A percentile compares a stretch with the other conserved stretches of the same genome.
phyloP scores from a whole-genome alignment of 129 eudicot genomes.

The Escallonia herrerae region DNA sequence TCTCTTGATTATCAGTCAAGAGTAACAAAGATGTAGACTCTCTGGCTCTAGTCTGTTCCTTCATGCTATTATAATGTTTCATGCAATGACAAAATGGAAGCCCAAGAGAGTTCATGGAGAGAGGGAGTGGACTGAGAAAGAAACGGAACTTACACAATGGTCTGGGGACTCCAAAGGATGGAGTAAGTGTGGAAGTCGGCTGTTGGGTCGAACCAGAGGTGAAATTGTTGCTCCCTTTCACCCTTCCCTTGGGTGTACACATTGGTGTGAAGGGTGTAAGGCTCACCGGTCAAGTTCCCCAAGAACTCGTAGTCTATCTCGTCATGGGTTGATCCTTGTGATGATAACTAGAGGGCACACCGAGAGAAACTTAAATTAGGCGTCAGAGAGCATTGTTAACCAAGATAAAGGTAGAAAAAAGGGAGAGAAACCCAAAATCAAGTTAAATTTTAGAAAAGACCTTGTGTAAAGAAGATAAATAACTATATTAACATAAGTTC shows the following conservation, averaged over 20 bases:
- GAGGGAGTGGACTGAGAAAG: too few relatives aligned
- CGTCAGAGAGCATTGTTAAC: background rate
- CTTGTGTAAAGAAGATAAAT: too few relatives aligned
- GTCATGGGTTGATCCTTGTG: background rate
- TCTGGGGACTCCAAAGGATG: constrained; percentile 2
- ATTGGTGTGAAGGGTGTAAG: background rate
- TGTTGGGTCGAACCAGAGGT: constrained; percentile 1
- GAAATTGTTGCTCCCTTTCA: background rate
- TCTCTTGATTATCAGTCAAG: too few relatives aligned
- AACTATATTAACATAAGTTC: too few relatives aligned
- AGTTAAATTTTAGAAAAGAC: too few relatives aligned
- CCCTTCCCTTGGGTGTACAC: constrained; percentile 1
- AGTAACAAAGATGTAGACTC: too few relatives aligned
- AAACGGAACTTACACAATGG: background rate
- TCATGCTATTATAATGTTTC: too few relatives aligned
- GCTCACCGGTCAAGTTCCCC: background rate
- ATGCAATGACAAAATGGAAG: too few relatives aligned
- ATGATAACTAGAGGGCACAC: background rate
- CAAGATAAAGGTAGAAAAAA: background rate
- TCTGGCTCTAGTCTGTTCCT: too few relatives aligned
- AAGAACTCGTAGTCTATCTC: background rate
- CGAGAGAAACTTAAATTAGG: background rate
- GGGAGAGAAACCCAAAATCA: too few relatives aligned
- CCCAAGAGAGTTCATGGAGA: too few relatives aligned
- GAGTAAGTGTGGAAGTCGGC: constrained; percentile 2